These are phyloP conservation scores for Debaryomyces maramus DNA, from an alignment of 805 yeast species.

Conservation along the genomic window DNA sequence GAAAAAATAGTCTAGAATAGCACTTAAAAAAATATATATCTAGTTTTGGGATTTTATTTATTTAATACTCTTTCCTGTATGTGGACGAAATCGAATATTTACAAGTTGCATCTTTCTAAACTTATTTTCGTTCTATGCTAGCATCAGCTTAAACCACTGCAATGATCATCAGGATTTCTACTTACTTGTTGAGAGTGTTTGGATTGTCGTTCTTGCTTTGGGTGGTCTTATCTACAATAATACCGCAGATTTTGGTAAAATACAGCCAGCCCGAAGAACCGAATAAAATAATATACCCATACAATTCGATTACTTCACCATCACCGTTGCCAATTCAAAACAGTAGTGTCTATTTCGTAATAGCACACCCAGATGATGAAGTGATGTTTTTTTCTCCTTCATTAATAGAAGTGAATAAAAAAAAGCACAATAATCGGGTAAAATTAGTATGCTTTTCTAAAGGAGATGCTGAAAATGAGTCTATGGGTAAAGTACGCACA, in stretches of 20 bases:
- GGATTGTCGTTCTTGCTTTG: conserved; percentile 32
- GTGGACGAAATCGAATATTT: no score
- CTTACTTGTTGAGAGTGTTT: conserved; percentile 14
- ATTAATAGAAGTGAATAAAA: conserved; percentile 49
- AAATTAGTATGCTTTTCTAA: conserved; percentile 68
- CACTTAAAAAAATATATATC: no score
- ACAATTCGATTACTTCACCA: conserved; percentile 36
- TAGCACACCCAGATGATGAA: conserved; percentile 98
- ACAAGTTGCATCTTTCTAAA: no score
- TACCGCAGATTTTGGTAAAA: conserved; percentile 38
- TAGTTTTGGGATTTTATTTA: no score
- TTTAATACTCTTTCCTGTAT: no score
- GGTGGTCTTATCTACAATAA: conserved; percentile 38
- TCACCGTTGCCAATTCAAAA: conserved; percentile 34
- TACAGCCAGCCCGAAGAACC: conserved; percentile 28
- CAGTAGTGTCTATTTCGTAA: conserved; percentile 50
- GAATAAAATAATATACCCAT: conserved; percentile 28
- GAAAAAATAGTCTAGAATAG: conserved; percentile 28
- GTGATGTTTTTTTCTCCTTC: conserved; percentile 95
- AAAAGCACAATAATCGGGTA: conserved; percentile 50
- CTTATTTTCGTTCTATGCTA: no score
- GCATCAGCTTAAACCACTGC: neutral
- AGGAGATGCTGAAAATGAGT: conserved; percentile 67
- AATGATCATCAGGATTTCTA: conserved; percentile 9
- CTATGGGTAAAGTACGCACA: conserved; percentile 63